Conservation (phyloP, 306 rosid species). For the Cucumis melo region DNA sequence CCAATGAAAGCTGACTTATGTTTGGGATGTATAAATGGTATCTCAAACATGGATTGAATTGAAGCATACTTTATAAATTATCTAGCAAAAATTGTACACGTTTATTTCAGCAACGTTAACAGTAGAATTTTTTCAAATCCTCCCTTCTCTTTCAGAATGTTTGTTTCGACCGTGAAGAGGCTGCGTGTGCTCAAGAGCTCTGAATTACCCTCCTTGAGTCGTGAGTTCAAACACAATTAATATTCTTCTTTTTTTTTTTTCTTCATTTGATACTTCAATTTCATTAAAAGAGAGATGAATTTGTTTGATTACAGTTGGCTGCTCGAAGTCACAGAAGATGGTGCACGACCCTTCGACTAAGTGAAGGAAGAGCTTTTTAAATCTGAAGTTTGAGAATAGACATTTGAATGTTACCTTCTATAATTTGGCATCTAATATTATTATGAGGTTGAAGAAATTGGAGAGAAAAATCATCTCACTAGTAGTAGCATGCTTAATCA, state of each 20-base stretch:
- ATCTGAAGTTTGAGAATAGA: conserved; percentile 13
- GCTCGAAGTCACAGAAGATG: conserved; percentile 30
- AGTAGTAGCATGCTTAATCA: neutral
- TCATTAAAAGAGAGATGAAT: neutral
- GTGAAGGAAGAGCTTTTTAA: conserved; percentile 7
- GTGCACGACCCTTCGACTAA: conserved; percentile 16
- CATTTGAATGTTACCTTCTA: neutral
- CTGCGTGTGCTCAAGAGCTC: conserved; percentile 73
- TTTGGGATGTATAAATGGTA: neutral
- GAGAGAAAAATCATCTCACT: neutral
- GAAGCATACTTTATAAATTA: neutral
- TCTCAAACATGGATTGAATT: neutral
- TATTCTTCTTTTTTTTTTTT: neutral
- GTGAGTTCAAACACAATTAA: conserved; percentile 24
- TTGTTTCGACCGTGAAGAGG: conserved; percentile 74
- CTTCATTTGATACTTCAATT: neutral
- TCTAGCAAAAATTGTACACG: neutral
- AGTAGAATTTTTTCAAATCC: neutral
- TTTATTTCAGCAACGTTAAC: neutral
- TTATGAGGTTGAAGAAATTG: neutral
- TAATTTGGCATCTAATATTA: conserved; percentile 14
- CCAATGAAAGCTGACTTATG: neutral
- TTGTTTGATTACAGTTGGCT: conserved; percentile 17
- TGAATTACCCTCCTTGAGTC: conserved; percentile 48
- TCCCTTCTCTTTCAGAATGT: conserved; percentile 43